These are phyloP conservation scores for Populus ilicifolia DNA, from an alignment of 345 rosid genomes.

Conservation along the genomic window DNA sequence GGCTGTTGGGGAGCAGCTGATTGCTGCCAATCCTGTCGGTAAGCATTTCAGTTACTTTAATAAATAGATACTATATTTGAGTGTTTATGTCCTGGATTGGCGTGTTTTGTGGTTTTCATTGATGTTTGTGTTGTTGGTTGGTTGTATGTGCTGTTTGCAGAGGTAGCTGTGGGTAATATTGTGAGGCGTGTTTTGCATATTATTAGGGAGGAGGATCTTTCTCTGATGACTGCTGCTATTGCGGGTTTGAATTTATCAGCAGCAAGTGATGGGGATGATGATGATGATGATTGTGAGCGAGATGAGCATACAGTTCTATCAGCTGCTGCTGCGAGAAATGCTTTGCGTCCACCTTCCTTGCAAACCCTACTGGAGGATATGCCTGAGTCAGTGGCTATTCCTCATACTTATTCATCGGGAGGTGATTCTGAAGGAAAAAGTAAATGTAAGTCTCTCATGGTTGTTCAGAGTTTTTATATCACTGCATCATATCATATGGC, in stretches of 20 bases:
- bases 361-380: slow-evolving; percentile 79
- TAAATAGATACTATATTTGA: background rate
- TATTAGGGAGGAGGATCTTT: slow-evolving; percentile 90
- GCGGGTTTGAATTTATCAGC: slow-evolving; percentile 63
- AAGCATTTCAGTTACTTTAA: slow-evolving; percentile 12
- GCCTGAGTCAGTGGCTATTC: slow-evolving; percentile 64
- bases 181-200: slow-evolving; percentile 95
- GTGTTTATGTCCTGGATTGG: background rate
- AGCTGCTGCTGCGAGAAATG: slow-evolving; percentile 93
- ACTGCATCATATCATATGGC: background rate
- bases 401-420: slow-evolving; percentile 79
- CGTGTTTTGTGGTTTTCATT: background rate
- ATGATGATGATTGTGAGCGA: slow-evolving; percentile 27
- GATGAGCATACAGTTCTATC: slow-evolving; percentile 61
- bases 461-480: background rate
- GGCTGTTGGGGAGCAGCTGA: slow-evolving; percentile 71
- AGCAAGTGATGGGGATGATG: slow-evolving; percentile 77
- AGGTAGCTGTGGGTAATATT: slow-evolving; percentile 95
- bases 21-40: slow-evolving; percentile 94
- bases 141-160: slow-evolving; percentile 42
- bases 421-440: slow-evolving; percentile 99
- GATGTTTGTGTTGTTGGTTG: background rate
- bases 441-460: slow-evolving; percentile 49
- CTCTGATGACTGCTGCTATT: slow-evolving; percentile 72
- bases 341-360: slow-evolving; percentile 90